A percentile compares a stretch with the other conserved stretches of the same genome.
These are phyloP conservation scores for Coemansia sp. DNA, from an alignment of 192 early-diverging fungal genomes.

Conservation along the genomic window DNA sequence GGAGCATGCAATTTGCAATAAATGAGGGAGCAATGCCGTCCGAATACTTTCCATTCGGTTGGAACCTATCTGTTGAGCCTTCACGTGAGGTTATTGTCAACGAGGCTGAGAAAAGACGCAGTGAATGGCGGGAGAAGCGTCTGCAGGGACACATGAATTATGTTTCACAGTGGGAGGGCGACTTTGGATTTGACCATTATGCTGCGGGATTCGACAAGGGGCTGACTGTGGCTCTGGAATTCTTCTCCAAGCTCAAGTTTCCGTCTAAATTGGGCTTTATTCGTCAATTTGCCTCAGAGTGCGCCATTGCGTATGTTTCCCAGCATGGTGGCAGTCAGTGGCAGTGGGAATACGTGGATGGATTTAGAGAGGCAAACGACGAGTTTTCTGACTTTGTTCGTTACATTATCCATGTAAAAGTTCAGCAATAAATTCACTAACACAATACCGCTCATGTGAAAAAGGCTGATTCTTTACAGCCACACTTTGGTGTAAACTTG, in stretches of 20 bases:
- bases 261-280: slow-evolving; percentile 16
- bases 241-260: slow-evolving; percentile 1
- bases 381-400: slow-evolving; percentile 8
- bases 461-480: too few species aligned
- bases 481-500: too few species aligned
- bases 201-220: slow-evolving; percentile 15
- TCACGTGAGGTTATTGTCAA: neutral
- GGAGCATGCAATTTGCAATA: slow-evolving; percentile 18
- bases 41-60: slow-evolving; percentile 13
- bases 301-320: neutral
- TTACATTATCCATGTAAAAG: neutral
- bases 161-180: slow-evolving; percentile 7
- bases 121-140: slow-evolving; percentile 4
- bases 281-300: slow-evolving; percentile 5
- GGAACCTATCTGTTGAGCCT: too few species aligned
- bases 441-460: too few species aligned
- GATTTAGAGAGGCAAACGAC: slow-evolving; percentile 13
- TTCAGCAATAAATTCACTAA: neutral
- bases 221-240: slow-evolving; percentile 1
- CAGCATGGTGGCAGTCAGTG: slow-evolving; percentile 9
- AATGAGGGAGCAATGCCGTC: slow-evolving; percentile 7
- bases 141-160: slow-evolving; percentile 9
- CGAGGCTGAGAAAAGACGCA: neutral
- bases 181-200: slow-evolving; percentile 12
- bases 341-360: slow-evolving; percentile 15